phyloP scores from a whole-genome alignment of 768 basidiomycete species.

The Amanita pseudoporphyria region DNA sequence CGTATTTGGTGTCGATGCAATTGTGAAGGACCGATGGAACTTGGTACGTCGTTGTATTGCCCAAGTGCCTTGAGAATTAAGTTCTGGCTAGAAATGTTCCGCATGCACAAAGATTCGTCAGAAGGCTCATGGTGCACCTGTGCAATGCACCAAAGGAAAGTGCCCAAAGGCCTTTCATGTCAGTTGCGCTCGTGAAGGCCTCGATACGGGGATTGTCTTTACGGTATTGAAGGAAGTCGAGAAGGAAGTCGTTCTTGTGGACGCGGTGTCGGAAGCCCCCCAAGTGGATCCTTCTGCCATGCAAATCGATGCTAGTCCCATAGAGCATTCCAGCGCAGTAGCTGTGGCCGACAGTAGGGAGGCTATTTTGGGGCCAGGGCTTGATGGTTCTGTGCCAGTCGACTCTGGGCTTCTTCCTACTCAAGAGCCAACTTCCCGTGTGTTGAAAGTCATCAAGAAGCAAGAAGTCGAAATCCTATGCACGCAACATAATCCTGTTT shows the following conservation, averaged over 20 bases:
- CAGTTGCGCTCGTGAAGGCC: constrained; percentile 67
- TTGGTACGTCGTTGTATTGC: constrained; percentile 40
- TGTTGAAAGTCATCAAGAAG: constrained; percentile 68
- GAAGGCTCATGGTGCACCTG: constrained; percentile 69
- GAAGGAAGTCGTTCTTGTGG: constrained; percentile 70
- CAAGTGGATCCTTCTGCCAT: constrained; percentile 12
- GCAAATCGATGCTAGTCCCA: constrained; percentile 20
- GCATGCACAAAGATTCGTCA: constrained; percentile 62
- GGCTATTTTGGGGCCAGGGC: neutral
- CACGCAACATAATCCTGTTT: constrained; percentile 83
- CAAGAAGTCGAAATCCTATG: constrained; percentile 70
- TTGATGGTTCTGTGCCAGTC: neutral
- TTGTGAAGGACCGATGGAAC: constrained; percentile 90
- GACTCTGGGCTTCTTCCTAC: constrained; percentile 6
- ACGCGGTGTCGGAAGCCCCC: constrained; percentile 18
- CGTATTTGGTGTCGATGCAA: constrained; percentile 80
- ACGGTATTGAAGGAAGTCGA: constrained; percentile 58
- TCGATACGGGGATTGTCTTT: constrained; percentile 45
- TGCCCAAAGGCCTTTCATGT: constrained; percentile 93
- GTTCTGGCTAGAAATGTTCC: constrained; percentile 68
- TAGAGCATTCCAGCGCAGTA: constrained; percentile 1
- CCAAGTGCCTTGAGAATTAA: constrained; percentile 4
- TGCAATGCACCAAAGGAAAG: constrained; percentile 93
- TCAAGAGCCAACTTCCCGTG: constrained; percentile 14
- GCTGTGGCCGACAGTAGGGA: neutral